Conservation (phyloP, 2,329 filamentous ascomycete genomes). For the Knufia fluminis region DNA sequence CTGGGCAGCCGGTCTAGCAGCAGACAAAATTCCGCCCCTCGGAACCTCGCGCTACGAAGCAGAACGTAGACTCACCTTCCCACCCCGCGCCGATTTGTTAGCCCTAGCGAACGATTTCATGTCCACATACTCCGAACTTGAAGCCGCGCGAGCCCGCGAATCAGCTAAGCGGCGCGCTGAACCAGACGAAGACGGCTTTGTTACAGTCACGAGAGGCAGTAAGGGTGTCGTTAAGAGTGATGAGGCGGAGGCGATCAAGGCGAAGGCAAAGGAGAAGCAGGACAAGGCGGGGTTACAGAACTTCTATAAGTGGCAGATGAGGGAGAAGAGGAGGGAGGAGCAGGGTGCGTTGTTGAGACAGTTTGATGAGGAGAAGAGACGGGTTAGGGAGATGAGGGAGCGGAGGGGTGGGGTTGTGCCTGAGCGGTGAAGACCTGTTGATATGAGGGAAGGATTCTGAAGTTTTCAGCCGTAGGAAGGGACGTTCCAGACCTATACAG, state of each 20-base stretch:
- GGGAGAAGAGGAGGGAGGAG: conserved; percentile 68
- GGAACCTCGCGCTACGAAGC: conserved; percentile 47
- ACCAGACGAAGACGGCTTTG: conserved; percentile 90
- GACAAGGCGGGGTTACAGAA: conserved; percentile 54
- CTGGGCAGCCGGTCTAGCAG: conserved; percentile 59
- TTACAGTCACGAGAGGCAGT: conserved; percentile 78
- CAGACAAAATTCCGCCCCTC: conserved; percentile 45
- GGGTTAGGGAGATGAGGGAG: conserved; percentile 60
- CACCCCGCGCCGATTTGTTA: conserved; percentile 58
- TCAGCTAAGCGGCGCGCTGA: conserved; percentile 59
- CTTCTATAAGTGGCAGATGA: conserved; percentile 77
- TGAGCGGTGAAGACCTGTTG: not conserved
- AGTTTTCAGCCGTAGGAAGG: too few relatives aligned
- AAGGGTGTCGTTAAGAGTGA: conserved; percentile 62
- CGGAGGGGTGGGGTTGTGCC: conserved; percentile 52
- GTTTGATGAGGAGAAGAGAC: conserved; percentile 69
- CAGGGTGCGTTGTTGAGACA: conserved; percentile 58
- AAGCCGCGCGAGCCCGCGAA: conserved; percentile 57
- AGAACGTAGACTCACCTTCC: conserved; percentile 65
- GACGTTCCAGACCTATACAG: too few relatives aligned
- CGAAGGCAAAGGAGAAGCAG: conserved; percentile 53
- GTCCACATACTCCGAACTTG: conserved; percentile 58
- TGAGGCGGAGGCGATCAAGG: conserved; percentile 54
- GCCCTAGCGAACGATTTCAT: conserved; percentile 76
- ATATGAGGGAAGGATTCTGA: too few relatives aligned